Conservation (phyloP, 148 eudicot species). For the Silene conica region DNA sequence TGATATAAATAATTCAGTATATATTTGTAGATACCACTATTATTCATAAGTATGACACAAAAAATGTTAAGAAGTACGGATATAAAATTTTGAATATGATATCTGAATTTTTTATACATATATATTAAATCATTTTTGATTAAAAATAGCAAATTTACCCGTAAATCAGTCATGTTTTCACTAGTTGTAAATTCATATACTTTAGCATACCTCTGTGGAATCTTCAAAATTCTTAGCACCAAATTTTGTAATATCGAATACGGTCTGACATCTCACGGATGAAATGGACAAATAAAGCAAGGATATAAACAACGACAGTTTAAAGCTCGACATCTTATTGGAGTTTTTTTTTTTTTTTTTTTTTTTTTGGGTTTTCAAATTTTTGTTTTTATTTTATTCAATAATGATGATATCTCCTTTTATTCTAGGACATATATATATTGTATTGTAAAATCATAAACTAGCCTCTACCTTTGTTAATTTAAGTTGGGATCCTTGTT, state of each 20-base stretch:
- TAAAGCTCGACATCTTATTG: slow-evolving; percentile 15
- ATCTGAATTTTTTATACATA: too few relatives aligned
- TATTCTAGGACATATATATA: slow-evolving; percentile 10
- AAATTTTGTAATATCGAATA: slow-evolving; percentile 9
- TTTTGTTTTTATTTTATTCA: not conserved
- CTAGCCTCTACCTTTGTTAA: not conserved
- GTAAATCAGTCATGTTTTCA: too few relatives aligned
- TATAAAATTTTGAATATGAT: too few relatives aligned
- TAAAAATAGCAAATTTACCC: too few relatives aligned
- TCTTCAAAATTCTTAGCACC: too few relatives aligned
- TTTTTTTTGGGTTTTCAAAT: not conserved
- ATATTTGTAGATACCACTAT: too few relatives aligned
- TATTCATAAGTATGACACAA: too few relatives aligned
- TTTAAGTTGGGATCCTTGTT: not conserved
- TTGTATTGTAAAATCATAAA: not conserved
- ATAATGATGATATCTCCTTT: not conserved
- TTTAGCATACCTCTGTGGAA: too few relatives aligned
- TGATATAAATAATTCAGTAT: too few relatives aligned
- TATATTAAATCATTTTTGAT: too few relatives aligned
- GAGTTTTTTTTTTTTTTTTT: not conserved
- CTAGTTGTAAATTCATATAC: too few relatives aligned
- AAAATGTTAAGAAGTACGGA: too few relatives aligned
- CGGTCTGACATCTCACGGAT: slow-evolving; percentile 17
- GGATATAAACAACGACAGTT: slow-evolving; percentile 7
- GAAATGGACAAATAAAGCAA: slow-evolving; percentile 15